A percentile compares a stretch with the other conserved stretches of the same genome.
These are phyloP conservation scores for Carex parvula DNA, from an alignment of 176 grass and related monocot species.

Conservation along the genomic window DNA sequence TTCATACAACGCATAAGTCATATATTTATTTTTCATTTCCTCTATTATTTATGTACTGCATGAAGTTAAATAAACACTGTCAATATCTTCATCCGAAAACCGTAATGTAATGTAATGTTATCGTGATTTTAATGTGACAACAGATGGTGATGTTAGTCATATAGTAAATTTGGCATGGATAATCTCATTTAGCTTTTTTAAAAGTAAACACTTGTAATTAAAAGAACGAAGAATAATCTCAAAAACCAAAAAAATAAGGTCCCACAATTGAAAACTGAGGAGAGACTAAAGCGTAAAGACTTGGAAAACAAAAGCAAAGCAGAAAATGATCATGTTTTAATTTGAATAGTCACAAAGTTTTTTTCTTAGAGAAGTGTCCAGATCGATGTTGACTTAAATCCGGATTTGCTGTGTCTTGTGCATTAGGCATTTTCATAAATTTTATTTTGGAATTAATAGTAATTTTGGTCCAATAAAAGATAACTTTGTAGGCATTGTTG, in stretches of 20 bases:
- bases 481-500: neutral
- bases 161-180: no score
- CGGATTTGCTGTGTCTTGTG: neutral
- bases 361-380: neutral
- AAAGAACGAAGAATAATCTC: no score
- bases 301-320: neutral
- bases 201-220: neutral
- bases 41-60: no score
- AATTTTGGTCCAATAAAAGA: neutral
- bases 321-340: neutral
- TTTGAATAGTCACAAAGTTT: neutral
- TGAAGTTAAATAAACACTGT: no score
- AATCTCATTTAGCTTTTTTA: no score
- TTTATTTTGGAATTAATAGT: neutral
- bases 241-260: no score
- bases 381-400: neutral
- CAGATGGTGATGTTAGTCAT: no score
- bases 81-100: no score
- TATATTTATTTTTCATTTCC: no score
- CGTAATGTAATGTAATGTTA: no score
- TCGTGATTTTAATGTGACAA: no score
- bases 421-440: neutral
- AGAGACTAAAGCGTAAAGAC: neutral
- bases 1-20: no score
- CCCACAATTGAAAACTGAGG: neutral